A percentile compares a stretch with the other conserved stretches of the same genome.
phyloP scores from a whole-genome alignment of 2,329 filamentous ascomycete species.

The Trichophyton equinum region DNA sequence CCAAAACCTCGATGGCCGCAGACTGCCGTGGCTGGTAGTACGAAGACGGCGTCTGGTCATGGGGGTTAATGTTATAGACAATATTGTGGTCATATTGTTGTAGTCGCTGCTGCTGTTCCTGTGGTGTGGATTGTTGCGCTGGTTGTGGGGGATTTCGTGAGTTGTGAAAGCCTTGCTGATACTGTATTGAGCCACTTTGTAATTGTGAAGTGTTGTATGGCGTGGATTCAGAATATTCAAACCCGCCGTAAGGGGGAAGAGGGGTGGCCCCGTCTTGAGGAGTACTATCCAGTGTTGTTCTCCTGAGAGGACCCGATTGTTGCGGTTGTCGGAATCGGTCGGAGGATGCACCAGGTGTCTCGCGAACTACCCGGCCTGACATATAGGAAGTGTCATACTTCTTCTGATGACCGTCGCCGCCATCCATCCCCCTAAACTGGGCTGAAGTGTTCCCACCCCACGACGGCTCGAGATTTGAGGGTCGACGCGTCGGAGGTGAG shows the following conservation, averaged over 20 bases:
- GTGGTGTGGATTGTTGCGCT: conserved; percentile 30
- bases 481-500: conserved; percentile 54
- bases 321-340: conserved; percentile 27
- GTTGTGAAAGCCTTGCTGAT: conserved; percentile 53
- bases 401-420: conserved; percentile 59
- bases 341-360: conserved; percentile 39
- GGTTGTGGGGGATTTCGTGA: conserved; percentile 19
- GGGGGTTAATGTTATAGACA: conserved; percentile 66
- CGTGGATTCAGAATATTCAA: conserved; percentile 45
- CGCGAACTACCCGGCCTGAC: conserved; percentile 37
- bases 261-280: conserved; percentile 26
- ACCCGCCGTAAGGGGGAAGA: conserved; percentile 34
- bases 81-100: conserved; percentile 50
- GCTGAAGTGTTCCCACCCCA: conserved; percentile 42
- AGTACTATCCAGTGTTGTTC: conserved; percentile 18
- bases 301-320: conserved; percentile 23
- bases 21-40: conserved; percentile 71
- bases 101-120: conserved; percentile 39
- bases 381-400: conserved; percentile 58
- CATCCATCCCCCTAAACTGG: conserved; percentile 60
- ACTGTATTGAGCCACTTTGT: conserved; percentile 46
- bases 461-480: conserved; percentile 42
- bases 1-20: conserved; percentile 64
- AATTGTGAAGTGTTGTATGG: conserved; percentile 43
- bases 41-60: conserved; percentile 45